Evolutionary conservation across 2,329 filamentous ascomycete species (phyloP), one percentile per base, ranked within the genome.

Genomic region (Ophiostoma sp.): DNA sequence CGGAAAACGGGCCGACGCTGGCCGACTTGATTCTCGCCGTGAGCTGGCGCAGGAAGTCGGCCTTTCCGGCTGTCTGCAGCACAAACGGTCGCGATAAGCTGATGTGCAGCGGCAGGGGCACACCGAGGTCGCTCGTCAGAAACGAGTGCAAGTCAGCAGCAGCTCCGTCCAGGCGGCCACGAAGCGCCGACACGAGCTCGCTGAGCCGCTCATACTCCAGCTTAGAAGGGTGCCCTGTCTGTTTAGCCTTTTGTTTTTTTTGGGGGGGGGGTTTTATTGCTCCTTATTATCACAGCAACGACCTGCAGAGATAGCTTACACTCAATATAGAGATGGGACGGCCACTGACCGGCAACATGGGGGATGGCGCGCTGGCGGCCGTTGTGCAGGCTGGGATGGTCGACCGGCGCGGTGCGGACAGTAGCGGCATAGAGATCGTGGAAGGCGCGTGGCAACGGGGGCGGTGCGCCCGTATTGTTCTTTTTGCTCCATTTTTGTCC

Each of bases 281-380:
- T 27, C 27, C 27, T 27, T 27, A 27, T 27, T 27, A 27, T 27
- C 27, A 27, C 27, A 27, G 27, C 27, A 27, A 27, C 27, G 27
- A 27, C 27, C 27, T 27, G 27, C 27, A 27, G 27, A 27, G 27
- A 27, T 27, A 27, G 27, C 87, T 79, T 83, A 96, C 95, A 99
- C 80, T 98, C 94, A 68, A 97, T 82, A 77, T 96, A 98, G 63
- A 98, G 76, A 78, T 98, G 94, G 45, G 89, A 92, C 1, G 94
- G 92, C 95, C 95, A 99, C 77, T 93, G 92, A 70, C 95, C 95
- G 69, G 88, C 86, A 40, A 94, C 82, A 78, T 99, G 95, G 38
- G 94, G 93, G 65, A 87, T 90, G 69, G 89, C 85, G 58, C 95
- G 86, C 75, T 89, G 92, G 63, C 94, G 88, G 67, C 95, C 95